Conservation (phyloP, 1,284 basidiomycete genomes). For the Moniliophthora roreri region DNA sequence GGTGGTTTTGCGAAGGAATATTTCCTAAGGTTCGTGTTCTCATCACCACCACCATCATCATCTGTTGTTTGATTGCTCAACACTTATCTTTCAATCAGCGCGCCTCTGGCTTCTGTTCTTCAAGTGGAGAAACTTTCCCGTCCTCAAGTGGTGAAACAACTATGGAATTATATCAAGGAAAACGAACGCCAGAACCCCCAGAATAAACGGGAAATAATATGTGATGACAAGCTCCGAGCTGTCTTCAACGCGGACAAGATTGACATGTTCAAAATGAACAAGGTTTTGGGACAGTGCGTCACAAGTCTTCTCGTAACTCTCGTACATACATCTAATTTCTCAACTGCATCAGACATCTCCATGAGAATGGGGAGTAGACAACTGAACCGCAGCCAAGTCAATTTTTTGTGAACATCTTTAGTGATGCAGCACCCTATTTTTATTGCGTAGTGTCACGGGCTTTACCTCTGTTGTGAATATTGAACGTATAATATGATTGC, state of each 20-base stretch:
- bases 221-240: constrained; percentile 66
- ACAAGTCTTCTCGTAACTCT: background rate
- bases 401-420: background rate
- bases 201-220: constrained; percentile 81
- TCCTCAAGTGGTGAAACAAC: constrained; percentile 84
- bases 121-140: constrained; percentile 67
- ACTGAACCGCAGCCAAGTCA: background rate
- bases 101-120: constrained; percentile 61
- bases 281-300: constrained; percentile 73
- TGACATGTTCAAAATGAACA: constrained; percentile 89
- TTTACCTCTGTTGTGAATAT: background rate
- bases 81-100: constrained; percentile 38
- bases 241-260: constrained; percentile 79
- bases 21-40: constrained; percentile 57
- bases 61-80: constrained; percentile 10
- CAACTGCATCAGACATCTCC: constrained; percentile 32
- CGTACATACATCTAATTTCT: constrained; percentile 3
- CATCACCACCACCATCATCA: constrained; percentile 9
- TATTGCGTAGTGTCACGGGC: background rate
- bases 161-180: constrained; percentile 84
- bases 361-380: constrained; percentile 29
- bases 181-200: constrained; percentile 78
- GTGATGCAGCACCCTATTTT: background rate
- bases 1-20: constrained; percentile 81
- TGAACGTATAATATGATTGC: background rate